Evolutionary conservation across 1,284 basidiomycete species (phyloP).

Genomic region (Exobasidium cylindrosporum): DNA sequence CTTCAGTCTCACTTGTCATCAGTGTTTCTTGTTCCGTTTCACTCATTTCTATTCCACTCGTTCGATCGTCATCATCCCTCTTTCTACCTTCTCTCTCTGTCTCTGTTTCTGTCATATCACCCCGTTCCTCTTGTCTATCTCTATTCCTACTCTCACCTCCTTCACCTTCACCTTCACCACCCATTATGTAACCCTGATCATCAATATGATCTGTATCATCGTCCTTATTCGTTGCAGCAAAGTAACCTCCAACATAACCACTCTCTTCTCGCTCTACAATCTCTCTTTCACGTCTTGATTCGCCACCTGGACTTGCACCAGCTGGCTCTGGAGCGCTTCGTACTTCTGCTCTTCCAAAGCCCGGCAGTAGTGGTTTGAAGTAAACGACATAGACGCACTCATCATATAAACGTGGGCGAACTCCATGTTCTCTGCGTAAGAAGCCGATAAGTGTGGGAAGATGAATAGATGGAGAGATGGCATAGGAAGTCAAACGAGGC

Average conservation of each 20-base stretch:
- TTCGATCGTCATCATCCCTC: slow-evolving; percentile 27
- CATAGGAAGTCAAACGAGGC: slow-evolving; percentile 64
- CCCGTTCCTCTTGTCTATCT: slow-evolving; percentile 1
- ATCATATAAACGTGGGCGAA: slow-evolving; percentile 81
- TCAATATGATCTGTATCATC: slow-evolving; percentile 50
- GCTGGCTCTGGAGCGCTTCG: slow-evolving; percentile 67
- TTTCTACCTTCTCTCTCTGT: slow-evolving; percentile 15
- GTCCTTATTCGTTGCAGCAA: slow-evolving; percentile 30
- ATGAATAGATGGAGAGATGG: slow-evolving; percentile 68
- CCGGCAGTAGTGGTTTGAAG: slow-evolving; percentile 82
- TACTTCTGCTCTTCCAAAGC: slow-evolving; percentile 80
- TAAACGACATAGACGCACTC: slow-evolving; percentile 92
- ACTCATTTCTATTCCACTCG: slow-evolving; percentile 5
- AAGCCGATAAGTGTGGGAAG: slow-evolving; percentile 60
- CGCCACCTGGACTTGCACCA: slow-evolving; percentile 64
- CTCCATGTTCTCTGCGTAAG: slow-evolving; percentile 87
- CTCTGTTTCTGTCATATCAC: slow-evolving; percentile 12
- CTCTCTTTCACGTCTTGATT: slow-evolving; percentile 63
- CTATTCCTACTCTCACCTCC: slow-evolving; percentile 6
- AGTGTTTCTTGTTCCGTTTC: slow-evolving; percentile 15
- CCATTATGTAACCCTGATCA: slow-evolving; percentile 50
- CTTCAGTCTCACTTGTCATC: not conserved
- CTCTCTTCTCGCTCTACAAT: slow-evolving; percentile 84
- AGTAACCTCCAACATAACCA: slow-evolving; percentile 70
- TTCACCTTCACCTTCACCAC: slow-evolving; percentile 31